Percentiles rank a stretch among this genome's conserved stretches.
Conservation (phyloP, 2,329 filamentous ascomycete species). For the Fusarium nematophilum region DNA sequence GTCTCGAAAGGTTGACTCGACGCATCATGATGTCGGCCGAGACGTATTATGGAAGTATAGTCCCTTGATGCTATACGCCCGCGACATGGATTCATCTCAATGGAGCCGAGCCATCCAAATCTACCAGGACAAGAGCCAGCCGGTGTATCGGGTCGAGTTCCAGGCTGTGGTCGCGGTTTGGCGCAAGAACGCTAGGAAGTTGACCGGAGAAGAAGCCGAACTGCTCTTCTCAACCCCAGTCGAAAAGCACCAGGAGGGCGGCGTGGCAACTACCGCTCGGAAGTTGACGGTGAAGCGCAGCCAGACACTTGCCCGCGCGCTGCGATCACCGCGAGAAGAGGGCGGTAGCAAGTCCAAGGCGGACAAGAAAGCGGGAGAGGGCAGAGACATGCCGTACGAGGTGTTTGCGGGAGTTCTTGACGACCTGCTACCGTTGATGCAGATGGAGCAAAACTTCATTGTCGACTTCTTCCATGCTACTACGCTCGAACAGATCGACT, state of each 20-base stretch:
- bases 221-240: constrained; percentile 86
- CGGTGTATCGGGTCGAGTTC: constrained; percentile 86
- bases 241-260: constrained; percentile 87
- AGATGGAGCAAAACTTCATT: constrained; percentile 96
- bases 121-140: constrained; percentile 81
- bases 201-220: constrained; percentile 81
- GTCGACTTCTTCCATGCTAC: constrained; percentile 97
- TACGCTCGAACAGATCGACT: constrained; percentile 84
- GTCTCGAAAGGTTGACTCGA: constrained; percentile 75
- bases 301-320: constrained; percentile 82
- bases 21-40: constrained; percentile 77
- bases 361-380: constrained; percentile 71
- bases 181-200: constrained; percentile 82
- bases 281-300: constrained; percentile 95
- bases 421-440: constrained; percentile 83
- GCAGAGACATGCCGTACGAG: constrained; percentile 79
- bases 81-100: constrained; percentile 83
- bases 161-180: constrained; percentile 80
- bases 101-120: constrained; percentile 84
- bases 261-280: constrained; percentile 76
- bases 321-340: constrained; percentile 76
- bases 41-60: constrained; percentile 88
- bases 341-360: constrained; percentile 60
- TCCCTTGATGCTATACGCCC: constrained; percentile 86
- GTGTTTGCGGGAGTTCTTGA: constrained; percentile 84